Evolutionary conservation across 768 basidiomycete species (phyloP).

Genomic region (Lenzites betulinus): DNA sequence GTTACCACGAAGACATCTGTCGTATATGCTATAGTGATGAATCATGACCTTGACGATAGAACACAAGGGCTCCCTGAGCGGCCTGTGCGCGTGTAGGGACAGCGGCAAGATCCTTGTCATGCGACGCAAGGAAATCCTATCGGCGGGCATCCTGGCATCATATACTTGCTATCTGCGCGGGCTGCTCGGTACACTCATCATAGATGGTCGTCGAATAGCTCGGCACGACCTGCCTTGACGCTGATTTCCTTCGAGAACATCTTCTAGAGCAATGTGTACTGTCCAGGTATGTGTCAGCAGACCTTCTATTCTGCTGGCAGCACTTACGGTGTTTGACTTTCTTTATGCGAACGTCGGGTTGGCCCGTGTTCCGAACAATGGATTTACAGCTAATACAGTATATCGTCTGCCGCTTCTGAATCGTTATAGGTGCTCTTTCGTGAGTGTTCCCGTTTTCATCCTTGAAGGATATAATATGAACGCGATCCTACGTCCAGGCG

Average conservation of each 20-base stretch:
- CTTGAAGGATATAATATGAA: too few relatives aligned
- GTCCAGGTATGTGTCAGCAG: neutral
- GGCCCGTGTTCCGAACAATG: neutral
- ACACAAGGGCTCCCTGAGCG: too few relatives aligned
- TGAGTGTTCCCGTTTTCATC: too few relatives aligned
- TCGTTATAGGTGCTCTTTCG: too few relatives aligned
- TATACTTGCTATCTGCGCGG: neutral
- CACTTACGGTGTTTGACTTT: neutral
- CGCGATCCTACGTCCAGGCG: neutral
- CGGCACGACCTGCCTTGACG: neutral
- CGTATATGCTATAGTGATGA: neutral
- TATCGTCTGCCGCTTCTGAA: too few relatives aligned
- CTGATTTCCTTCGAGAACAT: neutral
- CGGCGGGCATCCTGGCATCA: too few relatives aligned
- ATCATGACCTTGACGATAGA: neutral
- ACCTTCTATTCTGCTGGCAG: neutral
- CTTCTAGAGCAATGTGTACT: neutral
- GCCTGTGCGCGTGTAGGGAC: neutral
- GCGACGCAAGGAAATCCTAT: neutral
- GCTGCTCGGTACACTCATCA: neutral
- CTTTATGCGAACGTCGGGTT: neutral
- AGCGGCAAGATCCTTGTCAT: neutral
- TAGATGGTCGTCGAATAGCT: neutral
- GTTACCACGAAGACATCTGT: neutral
- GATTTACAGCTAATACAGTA: neutral